Conservation (phyloP, 2,329 filamentous ascomycete genomes). For the Neofusicoccum sp. region DNA sequence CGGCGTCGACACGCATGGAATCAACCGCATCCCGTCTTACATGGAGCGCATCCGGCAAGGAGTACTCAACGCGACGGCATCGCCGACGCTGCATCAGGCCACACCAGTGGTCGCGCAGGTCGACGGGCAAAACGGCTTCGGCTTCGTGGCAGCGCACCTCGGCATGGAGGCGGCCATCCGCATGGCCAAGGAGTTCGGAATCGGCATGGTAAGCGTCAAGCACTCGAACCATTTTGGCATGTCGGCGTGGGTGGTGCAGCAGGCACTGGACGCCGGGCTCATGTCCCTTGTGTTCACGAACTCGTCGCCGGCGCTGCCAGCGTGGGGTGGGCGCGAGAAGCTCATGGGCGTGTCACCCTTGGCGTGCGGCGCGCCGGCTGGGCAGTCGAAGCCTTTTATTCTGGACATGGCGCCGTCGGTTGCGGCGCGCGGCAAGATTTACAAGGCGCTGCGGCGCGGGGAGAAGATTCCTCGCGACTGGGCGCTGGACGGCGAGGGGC, state of each 20-base stretch:
- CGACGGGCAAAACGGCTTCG: slow-evolving; percentile 71
- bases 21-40: slow-evolving; percentile 78
- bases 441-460: slow-evolving; percentile 67
- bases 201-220: slow-evolving; percentile 75
- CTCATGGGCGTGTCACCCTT: slow-evolving; percentile 75
- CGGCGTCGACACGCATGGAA: slow-evolving; percentile 78
- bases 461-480: slow-evolving; percentile 73
- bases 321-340: slow-evolving; percentile 68
- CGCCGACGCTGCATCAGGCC: slow-evolving; percentile 60
- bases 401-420: slow-evolving; percentile 75
- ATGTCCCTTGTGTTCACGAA: slow-evolving; percentile 67
- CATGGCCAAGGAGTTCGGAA: slow-evolving; percentile 66
- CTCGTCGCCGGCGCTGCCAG: slow-evolving; percentile 69
- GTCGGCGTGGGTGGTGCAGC: slow-evolving; percentile 78
- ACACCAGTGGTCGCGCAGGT: slow-evolving; percentile 74
- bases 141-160: slow-evolving; percentile 68
- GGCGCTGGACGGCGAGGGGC: slow-evolving; percentile 73
- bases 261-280: slow-evolving; percentile 69
- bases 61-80: slow-evolving; percentile 64
- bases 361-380: slow-evolving; percentile 73
- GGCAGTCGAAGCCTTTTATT: slow-evolving; percentile 64
- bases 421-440: slow-evolving; percentile 71
- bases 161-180: slow-evolving; percentile 70
- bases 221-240: slow-evolving; percentile 85
- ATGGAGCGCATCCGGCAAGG: slow-evolving; percentile 71